Evolutionary conservation across 2,329 filamentous ascomycete genomes (phyloP).

Genomic region (Diaporthe sp.): DNA sequence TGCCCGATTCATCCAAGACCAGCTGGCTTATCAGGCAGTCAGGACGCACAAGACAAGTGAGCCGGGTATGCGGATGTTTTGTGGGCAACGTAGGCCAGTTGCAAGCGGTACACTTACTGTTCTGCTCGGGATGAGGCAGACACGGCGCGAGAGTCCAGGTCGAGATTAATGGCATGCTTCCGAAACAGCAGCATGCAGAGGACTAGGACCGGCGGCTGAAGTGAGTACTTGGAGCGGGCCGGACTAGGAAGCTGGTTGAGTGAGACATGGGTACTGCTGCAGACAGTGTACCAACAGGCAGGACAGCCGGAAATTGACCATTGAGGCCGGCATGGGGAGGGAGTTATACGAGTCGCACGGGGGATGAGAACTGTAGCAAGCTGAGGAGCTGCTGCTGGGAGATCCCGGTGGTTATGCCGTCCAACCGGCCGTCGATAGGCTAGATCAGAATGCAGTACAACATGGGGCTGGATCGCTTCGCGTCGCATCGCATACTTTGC

Average conservation of each 20-base stretch:
- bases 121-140: not conserved
- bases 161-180: slow-evolving; percentile 3
- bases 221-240: not conserved
- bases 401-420: too few species aligned
- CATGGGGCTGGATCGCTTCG: not conserved
- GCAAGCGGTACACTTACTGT: too few species aligned
- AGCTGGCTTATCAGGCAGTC: slow-evolving; percentile 9
- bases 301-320: slow-evolving; percentile 22
- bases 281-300: slow-evolving; percentile 28
- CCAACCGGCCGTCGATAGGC: not conserved
- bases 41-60: not conserved
- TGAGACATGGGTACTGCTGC: slow-evolving; percentile 22
- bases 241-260: slow-evolving; percentile 30
- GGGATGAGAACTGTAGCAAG: not conserved
- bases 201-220: slow-evolving; percentile 10
- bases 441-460: not conserved
- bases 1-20: not conserved
- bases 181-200: slow-evolving; percentile 25
- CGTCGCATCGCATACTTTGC: not conserved
- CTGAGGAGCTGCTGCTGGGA: not conserved
- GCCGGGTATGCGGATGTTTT: not conserved
- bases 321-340: not conserved
- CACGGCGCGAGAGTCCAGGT: not conserved
- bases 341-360: not conserved
- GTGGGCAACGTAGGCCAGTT: not conserved